Conservation (phyloP, 495 filamentous ascomycete species). For the Penicillium cinerascens region DNA sequence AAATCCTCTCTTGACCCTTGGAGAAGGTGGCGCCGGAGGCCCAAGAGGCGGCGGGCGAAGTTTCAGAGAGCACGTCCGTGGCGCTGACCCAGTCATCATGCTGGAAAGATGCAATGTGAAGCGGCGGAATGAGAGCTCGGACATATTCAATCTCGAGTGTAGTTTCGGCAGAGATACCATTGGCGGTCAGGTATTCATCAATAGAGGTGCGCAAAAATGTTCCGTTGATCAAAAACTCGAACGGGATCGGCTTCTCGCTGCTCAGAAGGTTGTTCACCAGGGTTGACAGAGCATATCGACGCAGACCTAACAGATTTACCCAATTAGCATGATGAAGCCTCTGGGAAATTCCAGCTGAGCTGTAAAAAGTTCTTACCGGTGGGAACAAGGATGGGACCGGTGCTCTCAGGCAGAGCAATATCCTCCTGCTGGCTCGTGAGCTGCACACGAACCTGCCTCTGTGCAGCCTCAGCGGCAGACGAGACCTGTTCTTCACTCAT, state of each 20-base stretch:
- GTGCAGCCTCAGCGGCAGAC: slow-evolving; percentile 28
- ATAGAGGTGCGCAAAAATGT: slow-evolving; percentile 83
- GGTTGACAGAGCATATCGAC: slow-evolving; percentile 85
- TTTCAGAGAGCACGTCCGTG: slow-evolving; percentile 77
- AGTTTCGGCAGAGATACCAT: slow-evolving; percentile 84
- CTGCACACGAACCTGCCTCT: slow-evolving; percentile 58
- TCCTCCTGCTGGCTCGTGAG: slow-evolving; percentile 57
- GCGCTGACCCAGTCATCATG: slow-evolving; percentile 95
- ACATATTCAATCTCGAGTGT: slow-evolving; percentile 90
- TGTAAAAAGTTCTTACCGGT: slow-evolving; percentile 48
- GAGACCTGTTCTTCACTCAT: slow-evolving; percentile 33
- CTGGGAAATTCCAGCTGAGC: not conserved
- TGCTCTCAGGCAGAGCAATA: slow-evolving; percentile 57
- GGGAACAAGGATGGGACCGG: slow-evolving; percentile 60
- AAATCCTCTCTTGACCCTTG: slow-evolving; percentile 62
- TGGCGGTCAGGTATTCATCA: slow-evolving; percentile 79
- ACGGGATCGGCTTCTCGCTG: slow-evolving; percentile 74
- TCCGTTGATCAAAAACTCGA: slow-evolving; percentile 94
- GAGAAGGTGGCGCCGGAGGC: slow-evolving; percentile 35
- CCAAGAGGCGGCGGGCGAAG: slow-evolving; percentile 60
- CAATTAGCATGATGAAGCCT: slow-evolving; percentile 9
- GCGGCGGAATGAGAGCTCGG: slow-evolving; percentile 80
- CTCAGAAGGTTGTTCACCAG: slow-evolving; percentile 89
- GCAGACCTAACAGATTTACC: slow-evolving; percentile 55
- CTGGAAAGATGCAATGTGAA: slow-evolving; percentile 81